These are phyloP conservation scores for Calonectria hongkongensis DNA, from an alignment of 2,329 filamentous ascomycete genomes.

Conservation along the genomic window DNA sequence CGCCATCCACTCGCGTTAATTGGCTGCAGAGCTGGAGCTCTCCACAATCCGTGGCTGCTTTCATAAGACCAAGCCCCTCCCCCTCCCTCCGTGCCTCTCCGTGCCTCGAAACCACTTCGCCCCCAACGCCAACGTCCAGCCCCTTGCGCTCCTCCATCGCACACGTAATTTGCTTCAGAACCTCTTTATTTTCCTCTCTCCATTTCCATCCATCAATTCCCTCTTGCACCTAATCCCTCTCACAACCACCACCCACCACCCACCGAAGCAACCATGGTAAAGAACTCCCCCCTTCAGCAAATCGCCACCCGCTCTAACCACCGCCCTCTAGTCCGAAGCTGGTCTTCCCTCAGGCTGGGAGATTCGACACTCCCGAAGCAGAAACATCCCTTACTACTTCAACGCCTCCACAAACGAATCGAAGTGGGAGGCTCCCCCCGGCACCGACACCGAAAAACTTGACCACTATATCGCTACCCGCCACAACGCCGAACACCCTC, in stretches of 20 bases:
- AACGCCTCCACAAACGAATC: constrained; percentile 4
- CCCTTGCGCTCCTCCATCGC: neutral
- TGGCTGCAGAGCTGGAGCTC: constrained; percentile 20
- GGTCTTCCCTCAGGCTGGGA: constrained; percentile 12
- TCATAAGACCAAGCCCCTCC: constrained; percentile 22
- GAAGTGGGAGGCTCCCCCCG: constrained; percentile 2
- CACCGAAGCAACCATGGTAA: neutral
- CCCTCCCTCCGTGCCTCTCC: neutral
- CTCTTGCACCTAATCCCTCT: neutral
- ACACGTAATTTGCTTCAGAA: neutral
- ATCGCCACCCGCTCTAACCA: neutral
- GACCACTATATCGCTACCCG: neutral
- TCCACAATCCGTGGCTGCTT: neutral
- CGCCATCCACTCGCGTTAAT: constrained; percentile 6
- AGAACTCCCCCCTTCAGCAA: neutral
- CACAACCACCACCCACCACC: too few relatives aligned
- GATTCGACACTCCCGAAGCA: constrained; percentile 14
- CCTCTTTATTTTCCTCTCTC: too few relatives aligned
- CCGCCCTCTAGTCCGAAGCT: neutral
- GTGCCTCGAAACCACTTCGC: too few relatives aligned
- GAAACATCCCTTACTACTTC: constrained; percentile 17
- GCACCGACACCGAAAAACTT: constrained; percentile 6
- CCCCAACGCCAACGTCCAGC: neutral
- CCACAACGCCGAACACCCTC: neutral
- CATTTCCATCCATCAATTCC: neutral